Evolutionary conservation across 2,329 filamentous ascomycete species (phyloP).

Genomic region (Alternaria dauci): DNA sequence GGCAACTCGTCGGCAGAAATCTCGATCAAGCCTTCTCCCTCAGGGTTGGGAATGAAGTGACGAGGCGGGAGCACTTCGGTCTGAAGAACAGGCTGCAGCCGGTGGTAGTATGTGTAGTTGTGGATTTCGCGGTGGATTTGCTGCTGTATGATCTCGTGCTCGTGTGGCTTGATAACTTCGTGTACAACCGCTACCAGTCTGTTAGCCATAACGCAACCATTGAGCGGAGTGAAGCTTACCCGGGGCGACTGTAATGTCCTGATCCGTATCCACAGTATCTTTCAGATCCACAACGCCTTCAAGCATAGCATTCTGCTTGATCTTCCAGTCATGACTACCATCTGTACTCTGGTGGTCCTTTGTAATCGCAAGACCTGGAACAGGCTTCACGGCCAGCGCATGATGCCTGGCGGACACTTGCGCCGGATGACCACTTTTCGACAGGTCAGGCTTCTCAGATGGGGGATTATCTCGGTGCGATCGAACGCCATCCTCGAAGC

Average conservation of each 20-base stretch:
- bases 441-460: constrained; percentile 10
- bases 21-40: constrained; percentile 52
- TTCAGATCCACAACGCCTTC: constrained; percentile 48
- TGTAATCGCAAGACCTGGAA: neutral
- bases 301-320: constrained; percentile 20
- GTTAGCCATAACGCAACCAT: constrained; percentile 17
- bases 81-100: constrained; percentile 62
- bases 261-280: constrained; percentile 52
- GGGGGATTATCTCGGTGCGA: constrained; percentile 7
- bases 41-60: constrained; percentile 58
- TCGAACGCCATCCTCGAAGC: constrained; percentile 19
- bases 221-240: constrained; percentile 33
- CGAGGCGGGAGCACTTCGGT: constrained; percentile 62
- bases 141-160: constrained; percentile 59
- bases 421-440: constrained; percentile 14
- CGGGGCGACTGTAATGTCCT: constrained; percentile 51
- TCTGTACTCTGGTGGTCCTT: neutral
- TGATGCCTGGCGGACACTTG: neutral
- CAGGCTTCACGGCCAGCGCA: constrained; percentile 5
- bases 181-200: constrained; percentile 58
- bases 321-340: constrained; percentile 9
- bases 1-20: constrained; percentile 56
- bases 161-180: constrained; percentile 56
- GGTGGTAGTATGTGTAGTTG: constrained; percentile 62
- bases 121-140: constrained; percentile 63